Base-by-base conservation (phyloP, 495 filamentous ascomycete genomes). In the Lophiotrema nucula region DNA sequence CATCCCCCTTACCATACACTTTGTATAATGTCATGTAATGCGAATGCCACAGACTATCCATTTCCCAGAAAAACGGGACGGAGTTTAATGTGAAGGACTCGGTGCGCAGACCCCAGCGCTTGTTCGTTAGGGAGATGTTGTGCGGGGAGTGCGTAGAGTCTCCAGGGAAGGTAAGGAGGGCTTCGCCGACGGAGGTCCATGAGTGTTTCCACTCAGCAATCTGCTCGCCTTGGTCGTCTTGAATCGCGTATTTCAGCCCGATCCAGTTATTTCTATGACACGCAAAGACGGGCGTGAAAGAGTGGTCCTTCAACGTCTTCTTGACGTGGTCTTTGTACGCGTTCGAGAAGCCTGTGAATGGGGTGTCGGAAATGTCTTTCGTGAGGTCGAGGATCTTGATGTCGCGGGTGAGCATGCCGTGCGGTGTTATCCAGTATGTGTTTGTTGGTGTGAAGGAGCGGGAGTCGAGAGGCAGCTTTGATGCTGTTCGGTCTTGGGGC, bases 321-420 rank as follows among this genome's bases (percentile, higher is more conserved):
- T 58, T 31, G 43, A 58, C 49, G 11, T 28, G 1, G 18, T 45
- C 48, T 35, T 58, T 58, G 54, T 64, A 64, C 0, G 43, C 41
- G 16, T n/a, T 4, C 11, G 60, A 46, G 12, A 58, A 27, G 24
- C 52, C 58, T 1, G 53, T 45, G 39, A 57, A 66, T 1, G 52
- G 53, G 15, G 38, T 31, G n/a, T n/a, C n/a, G 0, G 22, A 10
- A 11, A 62, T 39, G 35, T 47, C 26, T 12, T 23, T 35, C 1
- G 63, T 62, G n/a, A 66, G 58, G 22, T 66, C 53, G 16, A 62
- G 58, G 6, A 66, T 53, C 16, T 33, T 35, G 53, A 66, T 66
- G 10, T 23, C 25, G 26, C 46, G 49, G 13, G 63, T 48, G 43
- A 66, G 38, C 39, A 51, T 28, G 31, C 43, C 35, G 53, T 66